These are phyloP conservation scores for Sporothrix variecibatus DNA, from an alignment of 2,329 filamentous ascomycete genomes.

Conservation along the genomic window DNA sequence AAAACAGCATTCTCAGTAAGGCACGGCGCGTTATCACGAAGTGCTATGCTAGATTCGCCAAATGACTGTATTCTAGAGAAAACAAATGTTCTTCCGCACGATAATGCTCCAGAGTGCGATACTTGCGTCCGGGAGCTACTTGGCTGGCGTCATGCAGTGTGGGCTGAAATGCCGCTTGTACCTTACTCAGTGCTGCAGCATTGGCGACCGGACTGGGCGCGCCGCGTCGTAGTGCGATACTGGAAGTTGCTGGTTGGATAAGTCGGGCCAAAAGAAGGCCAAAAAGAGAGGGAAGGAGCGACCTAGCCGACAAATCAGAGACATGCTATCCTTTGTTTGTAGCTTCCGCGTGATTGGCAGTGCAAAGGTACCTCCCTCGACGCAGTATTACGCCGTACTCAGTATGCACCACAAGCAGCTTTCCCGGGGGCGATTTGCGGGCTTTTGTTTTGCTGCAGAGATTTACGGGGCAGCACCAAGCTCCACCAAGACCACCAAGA, in stretches of 20 bases:
- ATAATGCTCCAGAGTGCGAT: not conserved
- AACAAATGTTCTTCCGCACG: not conserved
- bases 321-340: not conserved
- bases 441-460: constrained; percentile 22
- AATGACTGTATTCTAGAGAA: not conserved
- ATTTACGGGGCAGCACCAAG: constrained; percentile 24
- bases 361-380: not conserved
- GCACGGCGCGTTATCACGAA: not conserved
- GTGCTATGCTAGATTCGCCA: not conserved
- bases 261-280: not conserved
- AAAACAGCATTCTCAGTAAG: constrained; percentile 1
- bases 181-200: constrained; percentile 20
- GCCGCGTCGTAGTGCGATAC: not conserved
- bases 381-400: too few relatives aligned
- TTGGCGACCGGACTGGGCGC: not conserved
- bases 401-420: not conserved
- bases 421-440: constrained; percentile 23
- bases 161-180: constrained; percentile 24
- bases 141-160: constrained; percentile 20
- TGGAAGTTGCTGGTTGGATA: not conserved
- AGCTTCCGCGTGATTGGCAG: not conserved
- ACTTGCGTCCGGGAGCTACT: constrained; percentile 10
- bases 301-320: not conserved
- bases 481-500: too few relatives aligned
- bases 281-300: not conserved